A percentile compares a stretch with the other conserved stretches of the same genome.
Evolutionary conservation across 2,329 filamentous ascomycete species (phyloP).

Genomic region (Aspergillus niger): DNA sequence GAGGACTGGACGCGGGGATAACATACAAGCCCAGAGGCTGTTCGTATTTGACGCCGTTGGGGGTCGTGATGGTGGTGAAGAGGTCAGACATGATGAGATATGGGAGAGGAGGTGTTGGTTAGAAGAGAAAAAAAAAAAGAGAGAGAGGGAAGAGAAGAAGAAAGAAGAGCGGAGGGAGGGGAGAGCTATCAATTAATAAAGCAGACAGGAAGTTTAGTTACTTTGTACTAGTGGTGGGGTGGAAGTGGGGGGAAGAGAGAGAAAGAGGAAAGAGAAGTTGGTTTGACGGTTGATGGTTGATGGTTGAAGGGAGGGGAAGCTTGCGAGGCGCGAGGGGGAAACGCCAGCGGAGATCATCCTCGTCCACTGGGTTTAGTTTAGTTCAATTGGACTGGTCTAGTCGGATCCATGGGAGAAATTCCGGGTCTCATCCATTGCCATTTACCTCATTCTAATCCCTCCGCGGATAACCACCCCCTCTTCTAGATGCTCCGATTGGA

Average conservation of each 20-base stretch:
- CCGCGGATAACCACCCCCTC: not conserved
- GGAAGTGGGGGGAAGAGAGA: not conserved
- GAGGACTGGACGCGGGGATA: not conserved
- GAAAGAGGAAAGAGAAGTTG: not conserved
- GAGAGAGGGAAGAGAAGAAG: constrained; percentile 2
- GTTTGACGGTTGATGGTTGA: too few relatives aligned
- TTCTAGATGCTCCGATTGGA: not conserved
- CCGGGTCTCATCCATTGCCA: not conserved
- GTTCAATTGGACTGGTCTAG: not conserved
- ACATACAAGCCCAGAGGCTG: constrained; percentile 42
- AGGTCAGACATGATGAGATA: constrained; percentile 27
- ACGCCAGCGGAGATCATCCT: not conserved
- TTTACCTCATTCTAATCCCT: not conserved
- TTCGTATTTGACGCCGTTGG: constrained; percentile 39
- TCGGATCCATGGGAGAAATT: not conserved
- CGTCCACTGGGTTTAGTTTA: too few relatives aligned
- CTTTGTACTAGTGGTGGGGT: not conserved
- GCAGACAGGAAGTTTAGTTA: not conserved
- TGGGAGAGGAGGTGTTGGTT: not conserved
- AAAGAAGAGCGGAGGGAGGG: not conserved
- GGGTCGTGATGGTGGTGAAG: constrained; percentile 39
- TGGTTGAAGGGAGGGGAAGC: not conserved
- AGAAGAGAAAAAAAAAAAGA: constrained; percentile 4
- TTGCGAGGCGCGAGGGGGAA: not conserved
- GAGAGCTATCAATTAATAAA: not conserved